Base-by-base conservation (phyloP, 352 stramenopile genomes). In the Thalassiosira sp. region DNA sequence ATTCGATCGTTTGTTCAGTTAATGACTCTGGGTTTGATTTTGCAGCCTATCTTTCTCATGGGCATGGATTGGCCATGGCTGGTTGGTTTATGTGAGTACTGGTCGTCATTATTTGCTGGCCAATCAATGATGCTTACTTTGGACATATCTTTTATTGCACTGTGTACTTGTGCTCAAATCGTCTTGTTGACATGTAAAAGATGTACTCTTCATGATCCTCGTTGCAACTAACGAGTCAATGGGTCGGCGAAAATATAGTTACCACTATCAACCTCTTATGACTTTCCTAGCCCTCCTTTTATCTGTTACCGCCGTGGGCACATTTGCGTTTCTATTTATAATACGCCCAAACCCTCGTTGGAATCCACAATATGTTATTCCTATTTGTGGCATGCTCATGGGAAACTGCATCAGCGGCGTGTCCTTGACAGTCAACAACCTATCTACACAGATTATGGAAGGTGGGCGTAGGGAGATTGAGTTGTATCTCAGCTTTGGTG, bases 331-430 rank as follows among this genome's bases (percentile, higher is more conserved):
- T 59, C 77, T 76, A 10, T 1, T 91, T 11, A 73, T 94, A 25
- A 67, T 94, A 15, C 60, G 70, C 54, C 70, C 82, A 28, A 18
- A 65, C 18, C 76, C 85, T 37, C 42, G 62, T 11, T 92, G 77
- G 78, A 78, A 91, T 79, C 85, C 89, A 27, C 84, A 90, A 46
- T 94, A 94, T 66, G 69, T 93, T 1, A 90, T 94, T 62, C 86
- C 89, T 7, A 85, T 93, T 13, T 75, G 76, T 28, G 89, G 89
- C 10, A 94, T 94, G 89, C 51, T 93, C 8, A 46, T 94, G 8
- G 89, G 89, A 31, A 93, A 94, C 42, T 84, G 73, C 49, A 90
- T 94, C 27, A 93, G 83, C 59, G 82, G 78, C 5, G 78, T 90
- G 11, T 82, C 77, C 6, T 63, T 93, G 13, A 76, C 79, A 1